A percentile compares a stretch with the other conserved stretches of the same genome.
Evolutionary conservation across 176 grass and related monocot genomes (phyloP).

Genomic region (Oryza brachyantha): DNA sequence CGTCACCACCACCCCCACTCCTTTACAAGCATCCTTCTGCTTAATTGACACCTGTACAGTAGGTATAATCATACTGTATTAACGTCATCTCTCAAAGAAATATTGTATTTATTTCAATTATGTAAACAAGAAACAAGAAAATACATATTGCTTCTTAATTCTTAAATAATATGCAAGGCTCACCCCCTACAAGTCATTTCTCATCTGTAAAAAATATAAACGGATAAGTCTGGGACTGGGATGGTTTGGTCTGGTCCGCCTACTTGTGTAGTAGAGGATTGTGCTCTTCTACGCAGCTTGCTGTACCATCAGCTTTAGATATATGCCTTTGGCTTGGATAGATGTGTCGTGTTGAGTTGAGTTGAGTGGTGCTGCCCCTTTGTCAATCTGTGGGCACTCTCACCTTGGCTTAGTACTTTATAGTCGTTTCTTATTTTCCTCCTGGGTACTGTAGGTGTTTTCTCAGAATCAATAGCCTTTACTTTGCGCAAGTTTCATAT

Average conservation of each 20-base stretch:
- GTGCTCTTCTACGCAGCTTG: slow-evolving; percentile 10
- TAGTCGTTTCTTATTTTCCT: neutral
- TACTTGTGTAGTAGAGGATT: neutral
- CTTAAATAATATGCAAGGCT: neutral
- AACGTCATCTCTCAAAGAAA: neutral
- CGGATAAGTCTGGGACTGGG: slow-evolving; percentile 1
- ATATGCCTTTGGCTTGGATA: neutral
- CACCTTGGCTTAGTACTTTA: neutral
- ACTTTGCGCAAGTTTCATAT: neutral
- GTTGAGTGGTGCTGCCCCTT: slow-evolving; percentile 13
- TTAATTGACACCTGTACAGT: neutral
- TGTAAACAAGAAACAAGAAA: neutral
- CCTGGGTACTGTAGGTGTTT: neutral
- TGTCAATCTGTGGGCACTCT: neutral
- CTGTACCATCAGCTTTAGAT: slow-evolving; percentile 27
- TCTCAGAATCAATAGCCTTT: neutral
- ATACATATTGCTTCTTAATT: neutral
- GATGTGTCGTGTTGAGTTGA: neutral
- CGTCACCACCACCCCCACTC: neutral
- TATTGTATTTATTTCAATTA: neutral
- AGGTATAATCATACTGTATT: neutral
- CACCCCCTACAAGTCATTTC: neutral
- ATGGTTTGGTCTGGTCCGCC: neutral
- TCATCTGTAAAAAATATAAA: neutral
- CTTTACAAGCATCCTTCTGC: slow-evolving; percentile 6